Evolutionary conservation across 176 grass and related monocot species (phyloP).

Genomic region (Aegilops sharonensis): DNA sequence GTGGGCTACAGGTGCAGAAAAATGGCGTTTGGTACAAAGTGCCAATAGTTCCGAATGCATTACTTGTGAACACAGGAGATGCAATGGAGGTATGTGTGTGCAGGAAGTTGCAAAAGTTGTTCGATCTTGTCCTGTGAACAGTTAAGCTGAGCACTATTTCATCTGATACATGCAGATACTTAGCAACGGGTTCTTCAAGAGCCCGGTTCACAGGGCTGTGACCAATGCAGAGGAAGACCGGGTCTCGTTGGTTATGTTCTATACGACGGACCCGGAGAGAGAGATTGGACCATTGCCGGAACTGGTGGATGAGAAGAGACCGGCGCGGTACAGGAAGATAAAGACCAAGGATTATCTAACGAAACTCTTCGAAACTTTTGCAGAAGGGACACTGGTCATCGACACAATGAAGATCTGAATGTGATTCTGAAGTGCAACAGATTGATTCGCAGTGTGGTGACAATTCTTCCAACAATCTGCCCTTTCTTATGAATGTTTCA

Average conservation of each 20-base stretch:
- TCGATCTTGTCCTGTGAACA: not conserved
- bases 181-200: constrained; percentile 50
- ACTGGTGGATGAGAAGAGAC: not conserved
- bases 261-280: not conserved
- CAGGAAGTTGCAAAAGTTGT: not conserved
- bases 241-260: not conserved
- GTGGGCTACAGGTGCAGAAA: constrained; percentile 48
- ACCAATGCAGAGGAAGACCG: constrained; percentile 28
- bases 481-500: not conserved
- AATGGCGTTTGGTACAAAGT: constrained; percentile 41
- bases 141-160: not conserved
- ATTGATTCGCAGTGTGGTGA: not conserved
- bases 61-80: constrained; percentile 51
- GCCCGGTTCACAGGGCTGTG: constrained; percentile 54
- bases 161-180: constrained; percentile 36
- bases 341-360: constrained; percentile 1
- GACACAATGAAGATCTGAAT: constrained; percentile 9
- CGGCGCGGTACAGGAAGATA: not conserved
- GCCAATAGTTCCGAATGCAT: constrained; percentile 29
- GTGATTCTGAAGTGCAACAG: not conserved
- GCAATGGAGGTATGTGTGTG: constrained; percentile 40
- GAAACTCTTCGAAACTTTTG: constrained; percentile 12
- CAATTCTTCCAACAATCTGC: not conserved
- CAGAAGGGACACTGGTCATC: constrained; percentile 5
- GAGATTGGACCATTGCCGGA: not conserved